Evolutionary conservation across 2,329 filamentous ascomycete species (phyloP).

Genomic region (Elsinoe necatrix): DNA sequence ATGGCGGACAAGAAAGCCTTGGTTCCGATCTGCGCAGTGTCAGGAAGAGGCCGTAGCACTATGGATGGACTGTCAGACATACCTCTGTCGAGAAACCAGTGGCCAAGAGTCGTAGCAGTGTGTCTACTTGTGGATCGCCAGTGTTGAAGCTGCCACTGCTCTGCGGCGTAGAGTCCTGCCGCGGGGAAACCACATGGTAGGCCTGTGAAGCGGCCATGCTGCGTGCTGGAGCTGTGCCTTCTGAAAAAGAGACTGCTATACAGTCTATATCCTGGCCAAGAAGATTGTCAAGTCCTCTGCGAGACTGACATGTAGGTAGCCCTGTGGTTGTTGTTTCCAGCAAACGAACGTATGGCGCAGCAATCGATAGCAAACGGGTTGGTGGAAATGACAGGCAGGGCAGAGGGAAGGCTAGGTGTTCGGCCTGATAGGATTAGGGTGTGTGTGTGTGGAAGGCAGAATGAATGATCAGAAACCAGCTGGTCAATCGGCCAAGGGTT

Average conservation of each 20-base stretch:
- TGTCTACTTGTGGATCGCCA: conserved; percentile 11
- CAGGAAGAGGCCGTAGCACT: not conserved
- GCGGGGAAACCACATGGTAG: not conserved
- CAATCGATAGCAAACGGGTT: conserved; percentile 10
- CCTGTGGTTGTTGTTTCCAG: not conserved
- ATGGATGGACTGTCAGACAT: too few species aligned
- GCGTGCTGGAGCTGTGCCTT: not conserved
- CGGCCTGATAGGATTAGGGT: conserved; percentile 8
- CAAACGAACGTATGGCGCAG: conserved; percentile 7
- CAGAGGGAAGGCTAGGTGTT: conserved; percentile 7
- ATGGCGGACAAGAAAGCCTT: conserved; percentile 70
- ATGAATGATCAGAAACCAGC: conserved; percentile 3
- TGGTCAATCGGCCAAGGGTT: not conserved
- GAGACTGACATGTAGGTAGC: not conserved
- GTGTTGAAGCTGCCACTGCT: not conserved
- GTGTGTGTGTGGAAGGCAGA: not conserved
- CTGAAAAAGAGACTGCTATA: not conserved
- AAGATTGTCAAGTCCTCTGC: not conserved
- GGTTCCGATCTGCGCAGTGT: conserved; percentile 39
- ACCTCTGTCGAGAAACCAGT: not conserved
- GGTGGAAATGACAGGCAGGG: conserved; percentile 12
- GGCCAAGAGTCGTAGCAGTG: not conserved
- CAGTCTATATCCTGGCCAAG: not conserved
- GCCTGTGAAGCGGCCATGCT: conserved; percentile 7
- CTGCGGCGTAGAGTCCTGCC: not conserved